Percentiles rank a stretch among this genome's conserved stretches.
Conservation (phyloP, 2,329 filamentous ascomycete genomes). For the Capronia coronata region DNA sequence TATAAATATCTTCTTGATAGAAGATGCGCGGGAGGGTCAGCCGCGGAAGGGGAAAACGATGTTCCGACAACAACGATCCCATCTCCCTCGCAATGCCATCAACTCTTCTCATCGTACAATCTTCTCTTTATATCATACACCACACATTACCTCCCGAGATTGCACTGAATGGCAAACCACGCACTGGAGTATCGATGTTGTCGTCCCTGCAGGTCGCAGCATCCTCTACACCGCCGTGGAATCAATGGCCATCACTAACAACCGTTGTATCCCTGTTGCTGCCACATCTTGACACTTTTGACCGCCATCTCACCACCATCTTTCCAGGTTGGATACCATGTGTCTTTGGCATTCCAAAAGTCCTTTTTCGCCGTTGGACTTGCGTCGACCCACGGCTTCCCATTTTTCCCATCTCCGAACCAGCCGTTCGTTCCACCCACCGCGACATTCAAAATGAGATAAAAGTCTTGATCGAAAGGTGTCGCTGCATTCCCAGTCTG, state of each 20-base stretch:
- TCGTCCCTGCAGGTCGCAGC: too few relatives aligned
- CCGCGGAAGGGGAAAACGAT: too few relatives aligned
- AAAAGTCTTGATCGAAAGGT: slow-evolving; percentile 71
- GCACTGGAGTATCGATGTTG: too few relatives aligned
- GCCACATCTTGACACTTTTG: slow-evolving; percentile 63
- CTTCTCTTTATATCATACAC: too few relatives aligned
- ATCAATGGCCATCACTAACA: slow-evolving; percentile 9
- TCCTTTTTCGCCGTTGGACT: slow-evolving; percentile 62
- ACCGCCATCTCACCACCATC: slow-evolving; percentile 64
- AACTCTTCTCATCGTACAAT: too few relatives aligned
- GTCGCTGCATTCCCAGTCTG: slow-evolving; percentile 55
- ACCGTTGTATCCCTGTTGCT: slow-evolving; percentile 43
- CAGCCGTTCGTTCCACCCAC: slow-evolving; percentile 76
- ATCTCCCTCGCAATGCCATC: too few relatives aligned
- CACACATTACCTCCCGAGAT: too few relatives aligned
- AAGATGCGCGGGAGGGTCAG: too few relatives aligned
- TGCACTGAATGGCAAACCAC: too few relatives aligned
- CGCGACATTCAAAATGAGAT: slow-evolving; percentile 67
- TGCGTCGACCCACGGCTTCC: slow-evolving; percentile 73
- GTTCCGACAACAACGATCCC: too few relatives aligned
- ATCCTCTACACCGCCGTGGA: background rate
- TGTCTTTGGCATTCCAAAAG: slow-evolving; percentile 63
- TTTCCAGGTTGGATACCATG: slow-evolving; percentile 70
- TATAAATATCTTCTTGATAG: too few relatives aligned
- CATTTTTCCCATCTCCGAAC: slow-evolving; percentile 66